Conservation (phyloP, 345 rosid genomes). For the Bruguiera sexangula region DNA sequence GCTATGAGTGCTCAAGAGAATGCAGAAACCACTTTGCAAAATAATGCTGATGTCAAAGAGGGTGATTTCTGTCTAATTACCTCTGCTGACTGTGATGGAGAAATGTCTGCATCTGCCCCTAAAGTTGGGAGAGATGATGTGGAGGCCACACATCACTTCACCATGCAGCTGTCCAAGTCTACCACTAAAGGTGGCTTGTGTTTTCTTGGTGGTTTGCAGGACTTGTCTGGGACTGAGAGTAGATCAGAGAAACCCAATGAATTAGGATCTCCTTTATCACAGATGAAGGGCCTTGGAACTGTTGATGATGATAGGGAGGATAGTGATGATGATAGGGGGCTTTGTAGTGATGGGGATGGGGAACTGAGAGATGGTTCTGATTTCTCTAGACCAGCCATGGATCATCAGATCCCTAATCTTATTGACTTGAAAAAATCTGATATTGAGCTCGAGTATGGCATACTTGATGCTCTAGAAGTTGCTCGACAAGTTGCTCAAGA, state of each 20-base stretch:
- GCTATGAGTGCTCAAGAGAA: slow-evolving; percentile 29
- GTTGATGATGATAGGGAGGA: slow-evolving; percentile 34
- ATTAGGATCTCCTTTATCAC: slow-evolving; percentile 28
- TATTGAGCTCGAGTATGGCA: slow-evolving; percentile 63
- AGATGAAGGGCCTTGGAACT: slow-evolving; percentile 35
- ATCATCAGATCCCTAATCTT: slow-evolving; percentile 36
- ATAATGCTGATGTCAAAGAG: slow-evolving; percentile 37
- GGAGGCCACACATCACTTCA: slow-evolving; percentile 26
- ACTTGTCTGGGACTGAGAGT: slow-evolving; percentile 37
- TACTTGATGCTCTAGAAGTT: slow-evolving; percentile 84
- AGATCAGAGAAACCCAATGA: slow-evolving; percentile 31
- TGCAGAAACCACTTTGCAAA: slow-evolving; percentile 27
- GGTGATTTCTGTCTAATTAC: slow-evolving; percentile 17
- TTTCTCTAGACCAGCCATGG: slow-evolving; percentile 34
- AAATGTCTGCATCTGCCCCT: slow-evolving; percentile 31
- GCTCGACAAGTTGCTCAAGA: slow-evolving; percentile 93
- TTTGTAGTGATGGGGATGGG: slow-evolving; percentile 33
- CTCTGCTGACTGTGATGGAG: slow-evolving; percentile 25
- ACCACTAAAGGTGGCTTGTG: slow-evolving; percentile 32
- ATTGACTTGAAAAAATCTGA: slow-evolving; percentile 46
- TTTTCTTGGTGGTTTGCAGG: slow-evolving; percentile 35
- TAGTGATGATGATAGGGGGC: slow-evolving; percentile 35
- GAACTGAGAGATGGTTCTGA: slow-evolving; percentile 37
- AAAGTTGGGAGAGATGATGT: slow-evolving; percentile 26
- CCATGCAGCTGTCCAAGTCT: slow-evolving; percentile 16